Percentiles rank a stretch among this genome's conserved stretches.
These are phyloP conservation scores for Ligustrum vulgare DNA, from an alignment of 257 asterid genomes.

Conservation along the genomic window DNA sequence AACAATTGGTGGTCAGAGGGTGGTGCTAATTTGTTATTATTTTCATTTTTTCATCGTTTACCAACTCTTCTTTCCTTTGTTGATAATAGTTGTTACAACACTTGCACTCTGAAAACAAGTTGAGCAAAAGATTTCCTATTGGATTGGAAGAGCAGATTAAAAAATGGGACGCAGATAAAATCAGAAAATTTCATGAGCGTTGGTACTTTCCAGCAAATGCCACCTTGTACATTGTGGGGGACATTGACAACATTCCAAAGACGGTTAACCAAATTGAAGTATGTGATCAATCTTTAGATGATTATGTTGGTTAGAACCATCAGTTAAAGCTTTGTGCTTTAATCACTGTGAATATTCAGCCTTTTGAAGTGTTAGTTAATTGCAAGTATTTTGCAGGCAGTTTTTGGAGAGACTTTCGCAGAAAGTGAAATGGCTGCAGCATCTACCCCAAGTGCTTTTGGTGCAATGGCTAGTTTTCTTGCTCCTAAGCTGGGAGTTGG, in stretches of 20 bases:
- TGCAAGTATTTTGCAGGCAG: slow-evolving; percentile 55
- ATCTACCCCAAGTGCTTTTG: slow-evolving; percentile 76
- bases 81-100: slow-evolving; percentile 78
- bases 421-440: slow-evolving; percentile 58
- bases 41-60: slow-evolving; percentile 8
- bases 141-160: slow-evolving; percentile 98
- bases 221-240: slow-evolving; percentile 96
- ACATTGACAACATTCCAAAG: slow-evolving; percentile 75
- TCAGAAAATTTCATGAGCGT: slow-evolving; percentile 93
- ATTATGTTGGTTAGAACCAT: slow-evolving; percentile 20
- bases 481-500: slow-evolving; percentile 87
- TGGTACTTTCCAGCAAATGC: slow-evolving; percentile 99
- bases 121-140: slow-evolving; percentile 94
- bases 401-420: slow-evolving; percentile 69
- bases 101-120: slow-evolving; percentile 96
- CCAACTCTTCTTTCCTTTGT: slow-evolving; percentile 29
- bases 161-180: slow-evolving; percentile 99
- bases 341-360: slow-evolving; percentile 3
- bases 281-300: slow-evolving; percentile 30
- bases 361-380: slow-evolving; percentile 18
- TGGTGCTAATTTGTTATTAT: slow-evolving; percentile 15
- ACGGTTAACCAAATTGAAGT: slow-evolving; percentile 88
- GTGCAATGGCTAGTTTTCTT: slow-evolving; percentile 97
- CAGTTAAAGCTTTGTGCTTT: slow-evolving; percentile 20
- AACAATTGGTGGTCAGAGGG: slow-evolving; percentile 20